These are phyloP conservation scores for Cryomyces minteri DNA, from an alignment of 495 filamentous ascomycete genomes.

Conservation along the genomic window DNA sequence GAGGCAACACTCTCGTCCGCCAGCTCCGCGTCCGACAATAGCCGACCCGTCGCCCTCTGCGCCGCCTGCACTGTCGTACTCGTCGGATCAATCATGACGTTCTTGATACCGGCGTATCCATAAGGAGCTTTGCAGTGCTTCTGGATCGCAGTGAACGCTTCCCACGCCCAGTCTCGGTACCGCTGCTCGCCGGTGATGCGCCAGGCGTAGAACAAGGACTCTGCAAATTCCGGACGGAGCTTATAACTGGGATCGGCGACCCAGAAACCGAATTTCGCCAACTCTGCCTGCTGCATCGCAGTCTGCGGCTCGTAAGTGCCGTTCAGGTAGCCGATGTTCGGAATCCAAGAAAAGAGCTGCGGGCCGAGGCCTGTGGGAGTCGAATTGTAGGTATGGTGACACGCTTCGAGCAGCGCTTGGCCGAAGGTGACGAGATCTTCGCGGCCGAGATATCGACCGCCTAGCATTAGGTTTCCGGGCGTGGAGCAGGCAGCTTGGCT, in stretches of 20 bases:
- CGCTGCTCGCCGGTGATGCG: background rate
- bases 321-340: slow-evolving; percentile 6
- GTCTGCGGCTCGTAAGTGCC: slow-evolving; percentile 6
- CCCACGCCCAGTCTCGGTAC: slow-evolving; percentile 2
- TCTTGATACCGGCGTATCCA: background rate
- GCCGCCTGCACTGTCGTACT: background rate
- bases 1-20: slow-evolving; percentile 1
- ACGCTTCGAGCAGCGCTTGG: slow-evolving; percentile 16
- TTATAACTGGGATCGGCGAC: background rate
- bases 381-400: slow-evolving; percentile 12
- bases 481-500: slow-evolving; percentile 15
- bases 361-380: slow-evolving; percentile 13
- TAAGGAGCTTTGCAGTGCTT: background rate
- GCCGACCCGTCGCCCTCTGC: background rate
- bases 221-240: background rate
- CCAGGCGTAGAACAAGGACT: slow-evolving; percentile 1
- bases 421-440: slow-evolving; percentile 10
- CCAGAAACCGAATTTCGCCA: slow-evolving; percentile 11
- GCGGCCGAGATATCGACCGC: slow-evolving; percentile 4
- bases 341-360: slow-evolving; percentile 12
- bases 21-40: background rate
- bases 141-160: background rate
- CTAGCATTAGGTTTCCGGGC: slow-evolving; percentile 14
- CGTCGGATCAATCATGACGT: background rate
- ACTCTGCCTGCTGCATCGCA: slow-evolving; percentile 1